phyloP scores from a whole-genome alignment of 805 yeast genomes.

The Dipodascus albidus region DNA sequence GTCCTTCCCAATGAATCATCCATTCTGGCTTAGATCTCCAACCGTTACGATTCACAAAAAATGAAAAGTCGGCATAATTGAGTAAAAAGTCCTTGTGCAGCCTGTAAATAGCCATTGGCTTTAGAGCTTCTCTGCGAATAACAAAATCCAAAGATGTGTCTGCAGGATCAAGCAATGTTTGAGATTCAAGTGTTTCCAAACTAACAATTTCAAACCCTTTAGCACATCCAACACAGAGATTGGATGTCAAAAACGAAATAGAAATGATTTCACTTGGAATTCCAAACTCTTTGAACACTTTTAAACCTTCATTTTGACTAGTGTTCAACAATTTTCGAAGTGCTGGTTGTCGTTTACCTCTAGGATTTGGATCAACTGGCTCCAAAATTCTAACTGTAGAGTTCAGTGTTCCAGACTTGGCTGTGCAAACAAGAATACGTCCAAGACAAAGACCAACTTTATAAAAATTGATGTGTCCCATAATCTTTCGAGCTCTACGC shows the following conservation, averaged over 20 bases:
- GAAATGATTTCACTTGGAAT: constrained; percentile 87
- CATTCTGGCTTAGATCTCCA: constrained; percentile 93
- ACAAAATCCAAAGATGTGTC: constrained; percentile 96
- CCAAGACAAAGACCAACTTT: constrained; percentile 91
- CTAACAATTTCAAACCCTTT: constrained; percentile 94
- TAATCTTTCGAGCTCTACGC: constrained; percentile 59
- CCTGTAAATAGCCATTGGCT: constrained; percentile 86
- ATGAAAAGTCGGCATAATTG: constrained; percentile 87
- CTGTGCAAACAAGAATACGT: constrained; percentile 78
- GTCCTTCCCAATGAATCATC: constrained; percentile 95
- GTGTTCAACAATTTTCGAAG: constrained; percentile 27
- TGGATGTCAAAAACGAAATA: constrained; percentile 78
- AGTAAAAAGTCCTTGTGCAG: constrained; percentile 80
- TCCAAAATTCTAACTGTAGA: constrained; percentile 72
- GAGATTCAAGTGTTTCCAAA: constrained; percentile 71
- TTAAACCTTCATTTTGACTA: constrained; percentile 46
- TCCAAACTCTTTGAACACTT: constrained; percentile 64
- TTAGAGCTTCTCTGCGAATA: constrained; percentile 64
- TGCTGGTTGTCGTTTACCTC: constrained; percentile 29
- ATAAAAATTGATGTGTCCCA: constrained; percentile 83
- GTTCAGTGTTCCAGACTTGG: constrained; percentile 69
- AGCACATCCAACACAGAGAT: constrained; percentile 89
- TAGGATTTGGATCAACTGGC: constrained; percentile 58
- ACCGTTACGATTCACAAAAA: constrained; percentile 88
- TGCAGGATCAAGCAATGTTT: constrained; percentile 91